Evolutionary conservation across 2,329 filamentous ascomycete species (phyloP).

Genomic region (Fusarium nygamai): DNA sequence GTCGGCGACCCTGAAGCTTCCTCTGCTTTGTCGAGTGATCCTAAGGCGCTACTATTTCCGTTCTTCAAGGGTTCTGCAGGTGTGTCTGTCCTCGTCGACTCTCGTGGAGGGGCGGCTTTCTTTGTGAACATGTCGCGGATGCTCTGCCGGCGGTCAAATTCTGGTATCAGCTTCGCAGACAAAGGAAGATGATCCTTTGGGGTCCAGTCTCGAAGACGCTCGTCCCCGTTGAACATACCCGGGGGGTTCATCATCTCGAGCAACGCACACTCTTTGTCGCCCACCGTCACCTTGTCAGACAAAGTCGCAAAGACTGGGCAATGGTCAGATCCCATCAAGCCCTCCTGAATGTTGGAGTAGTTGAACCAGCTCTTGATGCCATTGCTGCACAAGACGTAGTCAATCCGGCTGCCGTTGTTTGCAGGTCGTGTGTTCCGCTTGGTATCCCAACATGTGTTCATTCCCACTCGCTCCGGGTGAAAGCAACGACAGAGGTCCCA

Average conservation of each 20-base stretch:
- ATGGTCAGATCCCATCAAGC: conserved; percentile 93
- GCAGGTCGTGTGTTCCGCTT: conserved; percentile 95
- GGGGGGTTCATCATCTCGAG: conserved; percentile 81
- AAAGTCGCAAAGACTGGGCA: conserved; percentile 89
- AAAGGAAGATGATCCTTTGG: conserved; percentile 74
- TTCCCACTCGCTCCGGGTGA: conserved; percentile 80
- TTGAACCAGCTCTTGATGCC: conserved; percentile 83
- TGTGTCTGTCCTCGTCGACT: not conserved
- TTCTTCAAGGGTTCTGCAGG: not conserved
- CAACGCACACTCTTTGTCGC: conserved; percentile 62
- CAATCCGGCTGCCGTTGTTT: conserved; percentile 92
- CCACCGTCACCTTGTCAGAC: conserved; percentile 67
- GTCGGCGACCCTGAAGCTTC: not conserved
- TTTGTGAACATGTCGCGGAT: conserved; percentile 92
- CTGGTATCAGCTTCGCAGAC: conserved; percentile 85
- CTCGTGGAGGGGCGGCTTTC: conserved; percentile 25
- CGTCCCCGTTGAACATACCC: conserved; percentile 75
- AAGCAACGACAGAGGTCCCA: conserved; percentile 87
- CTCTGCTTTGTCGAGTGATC: not conserved
- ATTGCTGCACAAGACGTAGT: conserved; percentile 88
- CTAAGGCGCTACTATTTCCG: not conserved
- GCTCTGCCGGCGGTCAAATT: conserved; percentile 84
- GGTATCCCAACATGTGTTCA: conserved; percentile 98
- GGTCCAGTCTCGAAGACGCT: conserved; percentile 73
- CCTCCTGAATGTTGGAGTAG: conserved; percentile 89